Evolutionary conservation across 208 protist genomes (phyloP).

Genomic region (Leishmania tropica): DNA sequence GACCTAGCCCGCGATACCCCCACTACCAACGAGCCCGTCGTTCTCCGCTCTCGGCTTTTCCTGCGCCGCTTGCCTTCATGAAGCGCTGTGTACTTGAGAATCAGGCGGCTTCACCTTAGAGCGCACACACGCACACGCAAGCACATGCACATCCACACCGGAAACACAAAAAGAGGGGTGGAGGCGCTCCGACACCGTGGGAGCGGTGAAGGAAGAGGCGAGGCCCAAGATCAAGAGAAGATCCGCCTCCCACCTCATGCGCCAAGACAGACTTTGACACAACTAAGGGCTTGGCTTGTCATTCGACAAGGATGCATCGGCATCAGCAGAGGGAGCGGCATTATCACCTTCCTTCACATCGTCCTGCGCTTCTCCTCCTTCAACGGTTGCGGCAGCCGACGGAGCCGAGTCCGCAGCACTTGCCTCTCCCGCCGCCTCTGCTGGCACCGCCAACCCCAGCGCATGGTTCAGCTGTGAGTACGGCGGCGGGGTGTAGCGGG

Average conservation of each 20-base stretch:
- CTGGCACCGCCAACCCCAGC: conserved; percentile 43
- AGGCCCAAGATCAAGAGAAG: neutral
- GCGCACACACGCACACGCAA: neutral
- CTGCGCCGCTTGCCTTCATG: neutral
- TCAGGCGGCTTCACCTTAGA: neutral
- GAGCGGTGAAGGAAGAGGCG: neutral
- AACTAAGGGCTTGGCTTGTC: conserved; percentile 7
- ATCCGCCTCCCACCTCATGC: neutral
- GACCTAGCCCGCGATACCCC: too few relatives aligned
- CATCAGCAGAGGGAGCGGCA: neutral
- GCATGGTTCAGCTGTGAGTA: conserved; percentile 69
- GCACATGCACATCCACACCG: neutral
- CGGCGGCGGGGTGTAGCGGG: conserved; percentile 86
- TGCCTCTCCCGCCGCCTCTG: neutral
- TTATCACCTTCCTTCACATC: neutral
- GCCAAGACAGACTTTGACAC: neutral
- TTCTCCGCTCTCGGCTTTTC: neutral
- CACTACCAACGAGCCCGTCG: too few relatives aligned
- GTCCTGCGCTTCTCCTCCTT: neutral
- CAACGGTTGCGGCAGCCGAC: neutral
- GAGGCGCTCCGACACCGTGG: neutral
- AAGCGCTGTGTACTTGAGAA: neutral
- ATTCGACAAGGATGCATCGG: neutral
- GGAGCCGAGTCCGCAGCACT: neutral
- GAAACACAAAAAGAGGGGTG: neutral